Evolutionary conservation across 768 basidiomycete species (phyloP), one percentile per base, ranked within the genome.

Genomic region (Tulasnella sp.): DNA sequence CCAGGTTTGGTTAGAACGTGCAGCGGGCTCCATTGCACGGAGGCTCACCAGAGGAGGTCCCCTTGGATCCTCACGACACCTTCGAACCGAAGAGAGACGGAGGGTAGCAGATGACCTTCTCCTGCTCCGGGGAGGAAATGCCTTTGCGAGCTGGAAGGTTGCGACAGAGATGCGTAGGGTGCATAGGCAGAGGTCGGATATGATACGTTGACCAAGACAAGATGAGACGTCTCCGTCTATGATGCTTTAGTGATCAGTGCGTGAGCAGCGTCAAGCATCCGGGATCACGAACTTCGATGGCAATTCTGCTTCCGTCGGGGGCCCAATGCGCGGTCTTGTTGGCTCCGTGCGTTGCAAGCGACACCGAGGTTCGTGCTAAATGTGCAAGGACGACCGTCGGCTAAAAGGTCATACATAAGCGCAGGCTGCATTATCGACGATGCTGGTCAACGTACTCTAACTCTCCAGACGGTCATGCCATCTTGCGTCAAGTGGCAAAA

Each of bases 11-110:
- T 72, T 69, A 76, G 19, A 11, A 42, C 62, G 8, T n/a, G 63
- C 29, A 14, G 19, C 34, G 19, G 36, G 64, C 41, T n/a, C 47
- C 7, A 41, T 22, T 26, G 37, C 35, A 47, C 12, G 11, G 40
- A 26, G 22, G 67, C 81, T 52, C 73, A 91, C 92, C 90, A 90
- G 62, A 90, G 80, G 32, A 94, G 82, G 29, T 83, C 83, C 2
- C 92, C 92, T 72, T 94, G 90, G 11, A 91, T 85, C 12, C 87
- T 86, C 72, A 94, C 85, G 36, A 94, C 91, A 1, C 93, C 92
- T 77, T 94, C 92, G 69, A 95, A 87, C 41, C 87, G 85, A 68
- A 94, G 82, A 64, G 82, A 83, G 41, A 92, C 80, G n/a, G 87
- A 84, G 69, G 89, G 89, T 39, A 94, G 81, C 0, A 87, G 86